These are phyloP conservation scores for Aegilops umbellulata DNA, from an alignment of 176 grass and related monocot genomes.

Conservation along the genomic window DNA sequence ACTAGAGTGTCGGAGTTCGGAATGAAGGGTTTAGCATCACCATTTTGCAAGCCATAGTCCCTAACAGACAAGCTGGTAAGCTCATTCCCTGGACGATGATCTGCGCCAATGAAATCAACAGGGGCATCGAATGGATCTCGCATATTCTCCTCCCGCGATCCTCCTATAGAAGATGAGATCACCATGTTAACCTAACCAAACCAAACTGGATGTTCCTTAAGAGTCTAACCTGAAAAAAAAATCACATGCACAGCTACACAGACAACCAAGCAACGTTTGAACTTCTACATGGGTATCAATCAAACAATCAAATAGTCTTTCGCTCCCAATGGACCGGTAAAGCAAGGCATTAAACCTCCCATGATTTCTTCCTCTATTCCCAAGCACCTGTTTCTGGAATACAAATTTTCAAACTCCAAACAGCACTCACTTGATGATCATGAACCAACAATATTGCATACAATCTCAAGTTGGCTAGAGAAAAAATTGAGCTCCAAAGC, in stretches of 20 bases:
- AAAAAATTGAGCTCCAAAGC: background rate
- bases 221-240: background rate
- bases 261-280: background rate
- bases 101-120: conserved; percentile 33
- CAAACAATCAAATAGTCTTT: background rate
- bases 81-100: conserved; percentile 36
- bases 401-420: background rate
- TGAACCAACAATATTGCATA: background rate
- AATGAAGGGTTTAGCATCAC: conserved; percentile 35
- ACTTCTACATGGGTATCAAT: background rate
- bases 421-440: background rate
- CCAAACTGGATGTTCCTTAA: background rate
- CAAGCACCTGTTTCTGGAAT: background rate
- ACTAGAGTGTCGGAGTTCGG: conserved; percentile 51
- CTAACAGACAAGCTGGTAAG: conserved; percentile 21
- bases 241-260: background rate
- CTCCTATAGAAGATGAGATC: conserved; percentile 16
- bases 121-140: conserved; percentile 58
- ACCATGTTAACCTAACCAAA: background rate
- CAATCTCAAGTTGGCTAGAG: background rate
- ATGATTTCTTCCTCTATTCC: background rate
- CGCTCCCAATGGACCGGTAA: background rate
- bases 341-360: background rate
- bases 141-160: conserved; percentile 42
- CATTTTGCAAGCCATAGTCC: conserved; percentile 44